These are phyloP conservation scores for Chalciporus sphaerocephalus DNA, from an alignment of 768 basidiomycete species.

Conservation along the genomic window DNA sequence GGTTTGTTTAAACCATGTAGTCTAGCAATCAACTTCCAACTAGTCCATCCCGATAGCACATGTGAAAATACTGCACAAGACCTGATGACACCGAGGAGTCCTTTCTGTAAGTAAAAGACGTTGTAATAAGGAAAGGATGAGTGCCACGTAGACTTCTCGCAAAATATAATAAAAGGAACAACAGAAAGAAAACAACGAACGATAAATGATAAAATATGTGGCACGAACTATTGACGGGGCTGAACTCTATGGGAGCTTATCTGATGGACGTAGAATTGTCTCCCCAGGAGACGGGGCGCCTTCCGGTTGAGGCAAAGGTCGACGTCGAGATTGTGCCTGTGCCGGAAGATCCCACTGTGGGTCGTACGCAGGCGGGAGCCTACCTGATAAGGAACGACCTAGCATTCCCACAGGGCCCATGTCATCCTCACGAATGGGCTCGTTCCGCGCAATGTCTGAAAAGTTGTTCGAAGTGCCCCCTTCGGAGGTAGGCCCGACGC, in stretches of 20 bases:
- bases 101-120: too few relatives aligned
- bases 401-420: neutral
- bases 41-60: neutral
- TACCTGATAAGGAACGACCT: constrained; percentile 2
- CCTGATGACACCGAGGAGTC: too few relatives aligned
- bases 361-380: constrained; percentile 7
- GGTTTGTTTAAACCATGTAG: constrained; percentile 20
- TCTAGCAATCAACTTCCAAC: neutral
- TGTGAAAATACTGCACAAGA: neutral
- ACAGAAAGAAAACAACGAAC: neutral
- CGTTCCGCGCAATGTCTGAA: neutral
- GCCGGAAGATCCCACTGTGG: constrained; percentile 6
- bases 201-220: neutral
- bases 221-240: too few relatives aligned
- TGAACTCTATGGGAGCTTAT: too few relatives aligned
- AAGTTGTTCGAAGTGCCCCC: neutral
- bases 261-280: too few relatives aligned
- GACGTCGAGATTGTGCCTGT: neutral
- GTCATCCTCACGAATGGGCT: constrained; percentile 1
- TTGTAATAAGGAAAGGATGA: neutral
- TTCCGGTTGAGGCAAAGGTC: neutral
- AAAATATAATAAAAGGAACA: neutral
- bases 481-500: neutral
- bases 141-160: neutral
- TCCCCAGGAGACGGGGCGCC: neutral